Evolutionary conservation across 768 basidiomycete species (phyloP).

Genomic region (Leccinum boreale): DNA sequence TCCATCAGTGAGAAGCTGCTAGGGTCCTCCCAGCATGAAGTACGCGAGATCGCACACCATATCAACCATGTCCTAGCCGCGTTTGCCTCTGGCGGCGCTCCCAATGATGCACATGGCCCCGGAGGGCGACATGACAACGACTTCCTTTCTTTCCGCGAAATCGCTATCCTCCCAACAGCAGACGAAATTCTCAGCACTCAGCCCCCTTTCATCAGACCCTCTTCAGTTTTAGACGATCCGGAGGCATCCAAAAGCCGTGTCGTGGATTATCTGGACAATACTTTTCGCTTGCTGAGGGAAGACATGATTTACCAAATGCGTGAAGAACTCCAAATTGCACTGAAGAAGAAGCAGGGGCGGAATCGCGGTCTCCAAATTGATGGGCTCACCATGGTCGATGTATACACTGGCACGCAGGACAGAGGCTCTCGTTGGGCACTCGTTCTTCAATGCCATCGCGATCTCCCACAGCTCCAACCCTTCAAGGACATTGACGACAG

Average conservation of each 20-base stretch:
- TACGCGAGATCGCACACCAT: conserved; percentile 37
- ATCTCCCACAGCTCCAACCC: conserved; percentile 36
- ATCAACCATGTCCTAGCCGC: conserved; percentile 40
- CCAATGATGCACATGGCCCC: conserved; percentile 33
- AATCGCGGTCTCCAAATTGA: conserved; percentile 39
- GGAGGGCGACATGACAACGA: conserved; percentile 77
- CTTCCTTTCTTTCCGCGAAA: conserved; percentile 53
- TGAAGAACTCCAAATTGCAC: conserved; percentile 50
- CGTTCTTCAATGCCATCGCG: conserved; percentile 33
- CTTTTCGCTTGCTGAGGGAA: conserved; percentile 63
- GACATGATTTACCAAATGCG: conserved; percentile 60
- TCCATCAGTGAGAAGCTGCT: conserved; percentile 25
- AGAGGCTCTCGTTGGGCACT: conserved; percentile 42
- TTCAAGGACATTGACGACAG: conserved; percentile 33
- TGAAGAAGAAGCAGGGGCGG: conserved; percentile 39
- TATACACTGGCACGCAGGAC: conserved; percentile 35
- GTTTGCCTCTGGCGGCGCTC: conserved; percentile 20
- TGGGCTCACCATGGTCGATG: conserved; percentile 36
- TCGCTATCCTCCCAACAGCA: conserved; percentile 62
- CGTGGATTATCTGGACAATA: conserved; percentile 58
- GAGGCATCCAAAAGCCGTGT: conserved; percentile 35
- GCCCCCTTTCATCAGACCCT: conserved; percentile 50
- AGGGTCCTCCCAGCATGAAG: conserved; percentile 23
- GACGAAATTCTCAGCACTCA: conserved; percentile 52
- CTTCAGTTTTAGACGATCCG: conserved; percentile 43